Evolutionary conservation across 2,329 filamentous ascomycete genomes (phyloP).

Genomic region (Aulographum hederae): DNA sequence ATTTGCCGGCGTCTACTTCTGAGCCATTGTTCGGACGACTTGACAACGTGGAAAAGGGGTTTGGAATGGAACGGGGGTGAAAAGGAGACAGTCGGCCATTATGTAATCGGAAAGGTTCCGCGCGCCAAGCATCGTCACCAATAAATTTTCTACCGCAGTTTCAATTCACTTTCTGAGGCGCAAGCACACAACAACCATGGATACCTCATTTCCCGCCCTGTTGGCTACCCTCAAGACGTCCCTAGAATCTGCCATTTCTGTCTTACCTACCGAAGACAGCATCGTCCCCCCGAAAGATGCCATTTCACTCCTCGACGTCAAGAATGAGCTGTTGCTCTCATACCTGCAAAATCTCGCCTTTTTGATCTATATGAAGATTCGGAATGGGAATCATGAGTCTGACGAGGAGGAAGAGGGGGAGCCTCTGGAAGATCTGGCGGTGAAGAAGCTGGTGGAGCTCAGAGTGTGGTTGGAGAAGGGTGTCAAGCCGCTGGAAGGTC

Average conservation of each 20-base stretch:
- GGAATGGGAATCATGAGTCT: constrained; percentile 30
- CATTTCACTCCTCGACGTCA: constrained; percentile 85
- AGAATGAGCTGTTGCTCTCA: constrained; percentile 91
- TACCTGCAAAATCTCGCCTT: constrained; percentile 92
- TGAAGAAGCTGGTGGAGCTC: constrained; percentile 76
- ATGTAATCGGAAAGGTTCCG: no score
- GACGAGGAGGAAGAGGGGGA: constrained; percentile 14
- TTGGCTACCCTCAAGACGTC: constrained; percentile 34
- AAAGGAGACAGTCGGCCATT: no score
- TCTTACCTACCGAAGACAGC: constrained; percentile 34
- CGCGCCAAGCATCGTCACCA: no score
- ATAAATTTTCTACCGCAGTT: no score
- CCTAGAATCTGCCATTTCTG: constrained; percentile 38
- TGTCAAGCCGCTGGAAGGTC: constrained; percentile 72
- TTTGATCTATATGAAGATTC: constrained; percentile 63
- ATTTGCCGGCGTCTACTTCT: no score
- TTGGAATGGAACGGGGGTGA: no score
- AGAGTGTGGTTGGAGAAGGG: constrained; percentile 89
- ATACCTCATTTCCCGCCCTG: constrained; percentile 20
- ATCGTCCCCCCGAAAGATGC: constrained; percentile 65
- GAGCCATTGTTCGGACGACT: no score
- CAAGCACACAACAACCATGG: no score
- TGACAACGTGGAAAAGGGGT: no score
- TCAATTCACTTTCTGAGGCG: no score
- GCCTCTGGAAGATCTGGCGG: constrained; percentile 46